These are phyloP conservation scores for Penicillium subrubescens DNA, from an alignment of 495 filamentous ascomycete species.

Conservation along the genomic window DNA sequence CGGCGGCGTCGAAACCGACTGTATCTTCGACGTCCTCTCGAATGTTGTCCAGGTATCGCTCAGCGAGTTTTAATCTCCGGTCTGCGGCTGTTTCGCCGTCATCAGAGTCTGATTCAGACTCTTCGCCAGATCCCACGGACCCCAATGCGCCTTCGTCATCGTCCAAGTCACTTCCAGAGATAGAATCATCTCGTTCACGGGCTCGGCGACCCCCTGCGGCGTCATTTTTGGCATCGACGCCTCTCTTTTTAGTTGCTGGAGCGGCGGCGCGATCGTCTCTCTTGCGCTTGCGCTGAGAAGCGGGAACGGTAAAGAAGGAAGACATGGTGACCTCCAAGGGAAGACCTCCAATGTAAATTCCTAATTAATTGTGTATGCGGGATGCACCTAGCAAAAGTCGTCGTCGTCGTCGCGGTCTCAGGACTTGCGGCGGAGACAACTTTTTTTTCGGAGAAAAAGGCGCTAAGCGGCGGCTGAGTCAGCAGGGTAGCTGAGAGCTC, in stretches of 20 bases:
- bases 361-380: slow-evolving; percentile 10
- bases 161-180: slow-evolving; percentile 83
- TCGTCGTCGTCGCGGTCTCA: slow-evolving; percentile 7
- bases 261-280: slow-evolving; percentile 52
- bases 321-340: slow-evolving; percentile 56
- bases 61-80: slow-evolving; percentile 82
- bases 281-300: slow-evolving; percentile 81
- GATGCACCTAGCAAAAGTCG: slow-evolving; percentile 11
- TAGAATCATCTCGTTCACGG: slow-evolving; percentile 60
- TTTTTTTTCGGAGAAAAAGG: slow-evolving; percentile 48
- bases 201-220: slow-evolving; percentile 26
- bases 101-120: slow-evolving; percentile 54
- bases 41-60: slow-evolving; percentile 90
- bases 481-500: slow-evolving; percentile 40
- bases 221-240: slow-evolving; percentile 42
- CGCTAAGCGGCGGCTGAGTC: slow-evolving; percentile 43
- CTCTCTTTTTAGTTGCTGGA: slow-evolving; percentile 59
- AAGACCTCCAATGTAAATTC: slow-evolving; percentile 5
- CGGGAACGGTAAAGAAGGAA: slow-evolving; percentile 82
- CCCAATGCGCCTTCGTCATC: slow-evolving; percentile 55
- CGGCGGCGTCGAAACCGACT: slow-evolving; percentile 85
- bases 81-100: slow-evolving; percentile 85
- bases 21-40: slow-evolving; percentile 73
- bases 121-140: slow-evolving; percentile 45
- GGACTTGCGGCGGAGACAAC: slow-evolving; percentile 28